Percentiles rank a stretch among this genome's conserved stretches.
Conservation (phyloP, 768 basidiomycete genomes). For the Leccinum disarticulatum region DNA sequence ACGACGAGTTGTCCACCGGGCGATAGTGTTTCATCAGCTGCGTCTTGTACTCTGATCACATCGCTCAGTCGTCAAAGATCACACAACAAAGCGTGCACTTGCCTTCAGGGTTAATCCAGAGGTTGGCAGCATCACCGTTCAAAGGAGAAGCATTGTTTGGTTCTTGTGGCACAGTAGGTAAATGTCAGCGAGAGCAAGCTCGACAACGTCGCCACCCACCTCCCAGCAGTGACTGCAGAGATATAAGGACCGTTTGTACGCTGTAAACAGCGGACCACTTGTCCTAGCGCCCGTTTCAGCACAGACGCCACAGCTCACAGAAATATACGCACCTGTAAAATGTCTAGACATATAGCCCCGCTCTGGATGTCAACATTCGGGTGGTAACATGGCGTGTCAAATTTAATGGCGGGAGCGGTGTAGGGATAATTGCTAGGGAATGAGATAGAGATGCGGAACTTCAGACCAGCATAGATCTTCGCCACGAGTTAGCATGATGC, state of each 20-base stretch:
- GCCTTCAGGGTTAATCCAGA: slow-evolving; percentile 79
- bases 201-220: slow-evolving; percentile 46
- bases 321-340: slow-evolving; percentile 63
- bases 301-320: not conserved
- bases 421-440: slow-evolving; percentile 92
- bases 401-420: slow-evolving; percentile 80
- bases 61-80: not conserved
- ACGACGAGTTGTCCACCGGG: slow-evolving; percentile 43
- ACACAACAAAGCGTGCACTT: slow-evolving; percentile 13
- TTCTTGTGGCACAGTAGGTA: slow-evolving; percentile 44
- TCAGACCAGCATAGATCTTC: slow-evolving; percentile 76
- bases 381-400: slow-evolving; percentile 88
- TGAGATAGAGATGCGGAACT: slow-evolving; percentile 79
- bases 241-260: slow-evolving; percentile 86
- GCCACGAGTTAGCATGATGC: slow-evolving; percentile 4
- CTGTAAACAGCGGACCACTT: slow-evolving; percentile 95
- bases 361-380: slow-evolving; percentile 83
- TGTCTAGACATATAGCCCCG: slow-evolving; percentile 84
- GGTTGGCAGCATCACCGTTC: slow-evolving; percentile 79
- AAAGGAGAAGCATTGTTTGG: slow-evolving; percentile 92
- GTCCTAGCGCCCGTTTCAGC: slow-evolving; percentile 48
- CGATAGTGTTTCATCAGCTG: slow-evolving; percentile 76
- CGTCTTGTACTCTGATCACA: slow-evolving; percentile 59
- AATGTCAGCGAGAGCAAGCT: not conserved
- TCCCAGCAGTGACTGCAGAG: slow-evolving; percentile 84